phyloP scores from a whole-genome alignment of 352 stramenopile species.

The Phytophthora cactorum region DNA sequence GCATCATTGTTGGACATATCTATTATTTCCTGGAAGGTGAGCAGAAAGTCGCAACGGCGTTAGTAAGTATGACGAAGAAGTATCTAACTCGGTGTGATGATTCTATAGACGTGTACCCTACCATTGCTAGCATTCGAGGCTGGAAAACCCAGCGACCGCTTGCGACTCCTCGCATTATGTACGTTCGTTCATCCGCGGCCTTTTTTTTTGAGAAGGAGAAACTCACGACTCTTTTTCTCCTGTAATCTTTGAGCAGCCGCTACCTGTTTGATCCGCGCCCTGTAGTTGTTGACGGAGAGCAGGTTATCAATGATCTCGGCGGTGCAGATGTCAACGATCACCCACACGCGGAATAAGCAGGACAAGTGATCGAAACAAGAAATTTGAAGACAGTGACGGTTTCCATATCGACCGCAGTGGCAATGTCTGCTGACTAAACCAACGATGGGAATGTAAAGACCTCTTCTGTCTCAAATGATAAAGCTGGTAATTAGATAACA shows the following conservation, averaged over 20 bases:
- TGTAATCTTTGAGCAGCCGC: slow-evolving; percentile 39
- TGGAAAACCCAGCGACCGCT: slow-evolving; percentile 94
- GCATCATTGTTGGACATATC: slow-evolving; percentile 98
- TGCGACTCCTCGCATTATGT: slow-evolving; percentile 92
- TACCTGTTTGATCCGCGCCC: slow-evolving; percentile 70
- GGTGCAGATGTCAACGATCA: slow-evolving; percentile 47
- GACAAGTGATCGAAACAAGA: slow-evolving; percentile 21
- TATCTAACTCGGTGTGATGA: slow-evolving; percentile 16
- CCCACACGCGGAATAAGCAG: slow-evolving; percentile 62
- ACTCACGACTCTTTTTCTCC: slow-evolving; percentile 5
- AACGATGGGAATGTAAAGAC: slow-evolving; percentile 19
- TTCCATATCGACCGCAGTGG: neutral
- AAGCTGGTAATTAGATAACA: slow-evolving; percentile 37
- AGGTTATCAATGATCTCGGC: slow-evolving; percentile 71
- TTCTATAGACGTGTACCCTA: slow-evolving; percentile 95
- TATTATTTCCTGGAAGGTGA: slow-evolving; percentile 99
- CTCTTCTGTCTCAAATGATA: slow-evolving; percentile 16
- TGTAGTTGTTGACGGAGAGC: slow-evolving; percentile 47
- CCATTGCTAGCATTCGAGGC: slow-evolving; percentile 94
- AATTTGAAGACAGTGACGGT: neutral
- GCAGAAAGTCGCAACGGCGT: slow-evolving; percentile 1
- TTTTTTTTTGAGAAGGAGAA: neutral
- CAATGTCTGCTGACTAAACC: slow-evolving; percentile 9
- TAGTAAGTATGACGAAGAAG: neutral
- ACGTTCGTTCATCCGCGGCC: slow-evolving; percentile 28